These are phyloP conservation scores for Lactarius akahatsu DNA, from an alignment of 768 basidiomycete species.

Conservation along the genomic window DNA sequence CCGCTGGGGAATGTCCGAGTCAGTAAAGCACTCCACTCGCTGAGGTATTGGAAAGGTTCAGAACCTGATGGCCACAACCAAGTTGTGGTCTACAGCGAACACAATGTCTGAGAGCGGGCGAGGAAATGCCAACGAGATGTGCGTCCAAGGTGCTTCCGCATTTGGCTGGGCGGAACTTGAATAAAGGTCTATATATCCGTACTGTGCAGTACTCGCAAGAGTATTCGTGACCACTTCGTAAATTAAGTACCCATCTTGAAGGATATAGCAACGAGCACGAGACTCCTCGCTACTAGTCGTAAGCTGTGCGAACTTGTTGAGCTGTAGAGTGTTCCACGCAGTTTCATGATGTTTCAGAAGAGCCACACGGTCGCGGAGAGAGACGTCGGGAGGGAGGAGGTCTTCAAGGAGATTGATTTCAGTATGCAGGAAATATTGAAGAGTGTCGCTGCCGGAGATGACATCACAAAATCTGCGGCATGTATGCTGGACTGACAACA, in stretches of 20 bases:
- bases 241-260: slow-evolving; percentile 12
- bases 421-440: slow-evolving; percentile 6
- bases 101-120: background rate
- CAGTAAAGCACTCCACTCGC: background rate
- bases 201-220: background rate
- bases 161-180: background rate
- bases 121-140: background rate
- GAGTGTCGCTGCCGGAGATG: background rate
- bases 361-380: background rate
- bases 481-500: slow-evolving; percentile 4
- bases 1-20: background rate
- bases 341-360: slow-evolving; percentile 1
- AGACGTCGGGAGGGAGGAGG: background rate
- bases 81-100: slow-evolving; percentile 17
- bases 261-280: background rate
- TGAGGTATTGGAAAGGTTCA: background rate
- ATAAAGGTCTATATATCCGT: slow-evolving; percentile 18
- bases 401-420: slow-evolving; percentile 3
- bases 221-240: background rate
- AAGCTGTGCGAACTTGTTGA: background rate
- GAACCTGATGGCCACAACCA: slow-evolving; percentile 18
- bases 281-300: background rate
- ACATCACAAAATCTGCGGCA: slow-evolving; percentile 1
- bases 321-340: background rate
- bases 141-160: slow-evolving; percentile 2